Percentiles rank a stretch among this genome's conserved stretches.
Conservation (phyloP, 2,329 filamentous ascomycete species). For the Uncinocarpus reesii region DNA sequence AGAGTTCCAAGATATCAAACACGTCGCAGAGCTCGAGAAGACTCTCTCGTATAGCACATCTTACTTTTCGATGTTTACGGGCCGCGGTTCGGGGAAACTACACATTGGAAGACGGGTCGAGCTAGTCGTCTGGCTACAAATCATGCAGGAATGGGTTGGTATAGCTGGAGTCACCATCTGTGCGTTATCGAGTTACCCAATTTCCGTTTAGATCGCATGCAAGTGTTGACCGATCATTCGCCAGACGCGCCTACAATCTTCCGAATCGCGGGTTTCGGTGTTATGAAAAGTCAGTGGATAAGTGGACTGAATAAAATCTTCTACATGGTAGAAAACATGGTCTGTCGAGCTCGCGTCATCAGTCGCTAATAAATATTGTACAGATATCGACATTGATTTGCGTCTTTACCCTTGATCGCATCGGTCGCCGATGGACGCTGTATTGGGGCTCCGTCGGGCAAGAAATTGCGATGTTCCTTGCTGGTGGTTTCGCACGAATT, state of each 20-base stretch:
- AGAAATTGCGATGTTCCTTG: slow-evolving; percentile 57
- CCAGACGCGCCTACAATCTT: slow-evolving; percentile 48
- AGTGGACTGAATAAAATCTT: slow-evolving; percentile 48
- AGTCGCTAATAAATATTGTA: not conserved
- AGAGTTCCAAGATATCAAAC: slow-evolving; percentile 59
- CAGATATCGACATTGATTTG: slow-evolving; percentile 57
- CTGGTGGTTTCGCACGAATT: slow-evolving; percentile 51
- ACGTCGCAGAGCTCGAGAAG: slow-evolving; percentile 53
- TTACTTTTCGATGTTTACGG: slow-evolving; percentile 58
- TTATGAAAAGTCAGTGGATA: slow-evolving; percentile 54
- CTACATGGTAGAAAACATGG: slow-evolving; percentile 38
- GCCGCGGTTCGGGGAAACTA: slow-evolving; percentile 53
- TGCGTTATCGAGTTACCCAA: no score
- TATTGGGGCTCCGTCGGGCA: slow-evolving; percentile 58
- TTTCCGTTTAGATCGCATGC: no score
- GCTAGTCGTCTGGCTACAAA: slow-evolving; percentile 61
- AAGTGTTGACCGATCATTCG: slow-evolving; percentile 37
- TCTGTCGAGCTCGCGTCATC: not conserved
- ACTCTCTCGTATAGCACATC: slow-evolving; percentile 43
- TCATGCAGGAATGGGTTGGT: slow-evolving; percentile 60
- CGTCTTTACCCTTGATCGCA: slow-evolving; percentile 59
- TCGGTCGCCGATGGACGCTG: slow-evolving; percentile 58
- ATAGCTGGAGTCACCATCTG: slow-evolving; percentile 59
- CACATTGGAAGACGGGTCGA: slow-evolving; percentile 59
- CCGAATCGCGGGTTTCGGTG: slow-evolving; percentile 55